These are phyloP conservation scores for Naganishia sp. DNA, from an alignment of 1,284 basidiomycete species.

Conservation along the genomic window DNA sequence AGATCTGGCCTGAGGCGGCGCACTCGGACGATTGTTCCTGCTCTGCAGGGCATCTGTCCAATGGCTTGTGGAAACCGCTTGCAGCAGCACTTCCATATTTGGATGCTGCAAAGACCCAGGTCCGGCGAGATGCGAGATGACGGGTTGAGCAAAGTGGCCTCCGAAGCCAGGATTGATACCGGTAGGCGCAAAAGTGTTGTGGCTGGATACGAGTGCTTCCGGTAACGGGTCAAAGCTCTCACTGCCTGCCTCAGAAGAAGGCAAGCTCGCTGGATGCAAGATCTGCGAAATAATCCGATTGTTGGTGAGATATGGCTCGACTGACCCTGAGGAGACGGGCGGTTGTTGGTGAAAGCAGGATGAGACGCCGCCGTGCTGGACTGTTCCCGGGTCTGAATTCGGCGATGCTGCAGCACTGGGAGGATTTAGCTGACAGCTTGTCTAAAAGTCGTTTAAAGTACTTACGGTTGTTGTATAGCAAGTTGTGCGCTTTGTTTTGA, in stretches of 20 bases:
- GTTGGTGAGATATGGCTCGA: constrained; percentile 8
- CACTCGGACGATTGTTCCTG: too few species aligned
- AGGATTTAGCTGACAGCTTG: background rate
- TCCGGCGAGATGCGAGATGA: constrained; percentile 7
- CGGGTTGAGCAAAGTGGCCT: constrained; percentile 8
- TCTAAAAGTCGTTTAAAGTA: background rate
- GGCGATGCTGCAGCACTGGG: too few species aligned
- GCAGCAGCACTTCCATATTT: constrained; percentile 23
- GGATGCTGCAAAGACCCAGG: constrained; percentile 3
- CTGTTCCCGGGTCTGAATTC: too few species aligned
- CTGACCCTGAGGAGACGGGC: background rate
- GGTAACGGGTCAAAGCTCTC: too few species aligned
- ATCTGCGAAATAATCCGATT: constrained; percentile 22
- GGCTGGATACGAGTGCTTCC: too few species aligned
- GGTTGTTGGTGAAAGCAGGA: background rate
- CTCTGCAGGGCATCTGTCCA: constrained; percentile 1
- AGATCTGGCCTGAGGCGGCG: too few species aligned
- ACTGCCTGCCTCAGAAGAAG: background rate
- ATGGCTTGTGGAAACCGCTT: constrained; percentile 17
- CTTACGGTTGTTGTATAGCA: constrained; percentile 7
- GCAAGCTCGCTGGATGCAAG: constrained; percentile 8
- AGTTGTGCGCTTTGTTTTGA: background rate
- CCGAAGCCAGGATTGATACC: background rate
- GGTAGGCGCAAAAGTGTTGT: too few species aligned
- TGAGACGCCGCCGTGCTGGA: too few species aligned